phyloP scores from a whole-genome alignment of 306 rosid species.

The Cicer yamashitae region DNA sequence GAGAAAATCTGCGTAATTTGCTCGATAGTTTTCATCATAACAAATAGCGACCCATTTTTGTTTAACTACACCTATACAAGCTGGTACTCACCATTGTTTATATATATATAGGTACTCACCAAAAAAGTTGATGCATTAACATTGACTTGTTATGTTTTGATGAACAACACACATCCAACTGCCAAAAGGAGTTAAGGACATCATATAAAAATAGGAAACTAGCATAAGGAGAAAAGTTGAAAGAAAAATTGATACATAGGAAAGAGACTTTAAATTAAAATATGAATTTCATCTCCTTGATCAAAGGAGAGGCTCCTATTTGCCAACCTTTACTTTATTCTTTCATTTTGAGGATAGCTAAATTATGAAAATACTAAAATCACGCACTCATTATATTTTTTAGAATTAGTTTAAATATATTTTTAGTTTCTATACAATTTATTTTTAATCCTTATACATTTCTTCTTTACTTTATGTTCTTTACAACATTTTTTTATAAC shows the following conservation, averaged over 20 bases:
- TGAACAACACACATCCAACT: neutral
- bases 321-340: conserved; percentile 7
- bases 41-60: too few relatives aligned
- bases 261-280: neutral
- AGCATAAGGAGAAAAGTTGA: neutral
- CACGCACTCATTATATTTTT: too few relatives aligned
- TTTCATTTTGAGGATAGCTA: conserved; percentile 1
- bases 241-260: neutral
- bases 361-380: neutral
- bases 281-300: neutral
- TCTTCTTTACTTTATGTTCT: too few relatives aligned
- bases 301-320: conserved; percentile 16
- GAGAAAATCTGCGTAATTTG: too few relatives aligned
- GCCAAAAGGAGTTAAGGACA: neutral
- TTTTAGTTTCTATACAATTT: too few relatives aligned
- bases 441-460: too few relatives aligned
- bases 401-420: too few relatives aligned
- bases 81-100: neutral
- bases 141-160: neutral
- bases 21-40: too few relatives aligned
- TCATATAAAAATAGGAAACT: neutral
- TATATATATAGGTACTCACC: neutral
- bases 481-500: too few relatives aligned
- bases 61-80: neutral
- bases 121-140: neutral